Base-by-base conservation (phyloP, 2,329 filamentous ascomycete species). In the Trichoderma guizhouense region DNA sequence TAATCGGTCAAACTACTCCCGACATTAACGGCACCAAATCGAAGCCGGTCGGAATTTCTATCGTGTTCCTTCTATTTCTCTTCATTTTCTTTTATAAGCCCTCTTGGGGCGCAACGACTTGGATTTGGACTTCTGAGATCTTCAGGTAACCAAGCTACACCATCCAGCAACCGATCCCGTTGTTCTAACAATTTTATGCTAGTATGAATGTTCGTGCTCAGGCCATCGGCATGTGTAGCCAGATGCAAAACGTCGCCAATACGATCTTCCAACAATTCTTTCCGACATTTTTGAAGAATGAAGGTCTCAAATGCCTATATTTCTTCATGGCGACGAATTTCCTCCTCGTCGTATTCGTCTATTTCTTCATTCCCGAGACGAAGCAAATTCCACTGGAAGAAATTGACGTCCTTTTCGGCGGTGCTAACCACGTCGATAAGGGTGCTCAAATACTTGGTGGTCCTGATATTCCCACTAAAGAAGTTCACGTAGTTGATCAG, bases 181-280 rank as follows among this genome's bases (percentile, higher is more conserved):
- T 58, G 39, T 51, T 43, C 62, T 51, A 24, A 64, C n/a, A 18
- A 21, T 30, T 8, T 11, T 1, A 15, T 21, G 0, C 39, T 0
- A 64, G 62, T 21, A 64, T 64, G 62, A 65, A 65, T 14, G 62
- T 65, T 47, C 62, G 62, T 14, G 62, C 62, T 9, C 62, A 65
- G 28, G 62, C 62, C 0, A 65, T 65, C 24, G 62, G 62, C 7
- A 65, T 65, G 62, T 65, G 62, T 7, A 53, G 39, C 2, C 39
- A 65, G 12, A 66, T 66, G 63, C 63, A 66, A 24, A 66, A 66
- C 18, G 43, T 66, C 5, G 43, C 43, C 43, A 66, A 53, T 24
- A 53, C 63, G 3, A 30, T 66, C 30, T 66, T 66, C 28, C 28
- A 66, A 26, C 63, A 66, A 18, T 66, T 66, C 12, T 66, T 55